phyloP scores from a whole-genome alignment of 2,329 filamentous ascomycete species.

The Colletotrichum gigasporum region DNA sequence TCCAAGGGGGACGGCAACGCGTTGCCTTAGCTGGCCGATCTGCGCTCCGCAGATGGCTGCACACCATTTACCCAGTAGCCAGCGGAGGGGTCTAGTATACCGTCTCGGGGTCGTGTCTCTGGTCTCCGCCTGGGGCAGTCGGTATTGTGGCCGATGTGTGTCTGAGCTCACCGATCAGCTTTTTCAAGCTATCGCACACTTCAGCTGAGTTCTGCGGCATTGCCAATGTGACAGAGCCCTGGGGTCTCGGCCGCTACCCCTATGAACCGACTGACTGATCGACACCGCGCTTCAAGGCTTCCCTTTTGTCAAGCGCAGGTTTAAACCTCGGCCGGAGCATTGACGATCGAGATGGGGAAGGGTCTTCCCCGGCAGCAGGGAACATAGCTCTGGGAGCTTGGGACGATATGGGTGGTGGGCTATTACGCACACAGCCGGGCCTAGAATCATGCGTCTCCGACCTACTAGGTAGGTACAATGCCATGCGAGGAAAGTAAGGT shows the following conservation, averaged over 20 bases:
- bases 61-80: neutral
- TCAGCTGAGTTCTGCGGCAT: neutral
- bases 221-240: neutral
- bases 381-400: constrained; percentile 25
- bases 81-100: too few species aligned
- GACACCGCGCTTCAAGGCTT: neutral
- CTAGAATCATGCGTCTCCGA: neutral
- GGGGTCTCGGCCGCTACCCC: neutral
- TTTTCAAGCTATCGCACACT: neutral
- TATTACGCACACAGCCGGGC: neutral
- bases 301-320: too few species aligned
- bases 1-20: neutral
- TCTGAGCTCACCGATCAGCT: too few species aligned
- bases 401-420: constrained; percentile 1
- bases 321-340: neutral
- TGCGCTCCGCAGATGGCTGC: neutral
- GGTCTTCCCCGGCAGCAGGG: constrained; percentile 8
- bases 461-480: too few species aligned
- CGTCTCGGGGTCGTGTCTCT: too few species aligned
- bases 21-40: neutral
- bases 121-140: too few species aligned
- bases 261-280: neutral
- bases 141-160: too few species aligned
- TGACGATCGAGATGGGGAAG: constrained; percentile 2
- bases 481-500: too few species aligned